phyloP scores from a whole-genome alignment of 305 asterid species.

The Solanum aculeatissimum region DNA sequence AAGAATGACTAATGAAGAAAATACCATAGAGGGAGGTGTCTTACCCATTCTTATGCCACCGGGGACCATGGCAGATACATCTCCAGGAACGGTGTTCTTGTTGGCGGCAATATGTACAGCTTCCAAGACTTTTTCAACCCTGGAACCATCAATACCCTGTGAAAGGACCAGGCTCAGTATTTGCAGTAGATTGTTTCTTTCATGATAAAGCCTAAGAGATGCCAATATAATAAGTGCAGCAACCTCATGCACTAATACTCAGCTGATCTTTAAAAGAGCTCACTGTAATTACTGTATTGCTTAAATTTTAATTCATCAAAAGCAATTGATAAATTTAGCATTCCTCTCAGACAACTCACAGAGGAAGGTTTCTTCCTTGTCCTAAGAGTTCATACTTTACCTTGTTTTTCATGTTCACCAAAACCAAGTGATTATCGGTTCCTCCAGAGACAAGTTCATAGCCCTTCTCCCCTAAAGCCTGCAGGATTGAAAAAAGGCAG shows the following conservation, averaged over 20 bases:
- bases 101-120: slow-evolving; percentile 86
- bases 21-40: background rate
- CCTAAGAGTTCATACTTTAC: slow-evolving; percentile 9
- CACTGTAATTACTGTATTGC: background rate
- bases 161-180: background rate
- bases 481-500: slow-evolving; percentile 21
- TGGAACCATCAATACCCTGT: slow-evolving; percentile 80
- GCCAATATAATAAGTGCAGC: background rate
- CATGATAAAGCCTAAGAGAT: background rate
- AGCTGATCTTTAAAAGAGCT: background rate
- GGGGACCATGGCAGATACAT: slow-evolving; percentile 94
- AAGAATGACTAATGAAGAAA: background rate
- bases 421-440: slow-evolving; percentile 74
- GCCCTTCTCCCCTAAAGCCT: slow-evolving; percentile 49
- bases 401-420: slow-evolving; percentile 65
- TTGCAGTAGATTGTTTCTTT: background rate
- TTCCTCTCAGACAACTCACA: background rate
- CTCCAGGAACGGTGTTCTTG: slow-evolving; percentile 93
- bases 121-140: slow-evolving; percentile 85
- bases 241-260: background rate
- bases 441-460: slow-evolving; percentile 85
- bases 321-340: background rate
- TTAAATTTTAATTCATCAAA: background rate
- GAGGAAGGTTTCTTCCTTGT: background rate
- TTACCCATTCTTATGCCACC: slow-evolving; percentile 95